A percentile compares a stretch with the other conserved stretches of the same genome.
Evolutionary conservation across 208 protist genomes (phyloP).

Genomic region (Naegleria lovaniensis): DNA sequence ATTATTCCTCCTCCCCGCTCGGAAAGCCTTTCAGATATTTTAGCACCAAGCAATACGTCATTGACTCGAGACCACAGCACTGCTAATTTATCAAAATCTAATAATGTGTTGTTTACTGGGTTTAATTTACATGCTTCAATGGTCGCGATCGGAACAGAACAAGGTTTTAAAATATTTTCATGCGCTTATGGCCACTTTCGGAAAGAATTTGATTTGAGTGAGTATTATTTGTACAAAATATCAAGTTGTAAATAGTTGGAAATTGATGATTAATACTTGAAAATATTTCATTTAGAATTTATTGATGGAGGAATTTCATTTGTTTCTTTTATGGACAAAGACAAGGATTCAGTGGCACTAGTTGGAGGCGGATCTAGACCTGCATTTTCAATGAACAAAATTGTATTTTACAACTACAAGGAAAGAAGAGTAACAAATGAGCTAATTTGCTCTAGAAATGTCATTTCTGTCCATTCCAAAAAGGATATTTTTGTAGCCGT

Average conservation of each 20-base stretch:
- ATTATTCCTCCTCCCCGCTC: too few relatives aligned
- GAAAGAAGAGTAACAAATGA: not conserved
- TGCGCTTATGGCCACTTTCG: not conserved
- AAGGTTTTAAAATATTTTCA: not conserved
- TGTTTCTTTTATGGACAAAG: not conserved
- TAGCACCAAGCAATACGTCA: too few relatives aligned
- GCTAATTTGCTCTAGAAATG: not conserved
- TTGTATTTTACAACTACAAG: slow-evolving; percentile 5
- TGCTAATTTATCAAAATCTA: not conserved
- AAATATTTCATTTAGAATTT: not conserved
- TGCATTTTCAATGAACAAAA: slow-evolving; percentile 1
- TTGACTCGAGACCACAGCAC: too few relatives aligned
- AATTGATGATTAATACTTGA: not conserved
- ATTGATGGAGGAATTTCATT: slow-evolving; percentile 7
- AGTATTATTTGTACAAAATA: not conserved
- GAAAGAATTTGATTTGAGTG: not conserved
- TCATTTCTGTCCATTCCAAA: not conserved
- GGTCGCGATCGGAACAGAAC: not conserved
- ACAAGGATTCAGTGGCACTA: not conserved
- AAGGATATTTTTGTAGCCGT: not conserved
- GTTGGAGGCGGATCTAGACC: not conserved
- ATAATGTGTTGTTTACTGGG: not conserved
- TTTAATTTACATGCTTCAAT: not conserved
- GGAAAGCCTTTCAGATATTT: too few relatives aligned
- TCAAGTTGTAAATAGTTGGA: not conserved